phyloP scores from a whole-genome alignment of 495 filamentous ascomycete genomes.

The Daldinia concentrica region DNA sequence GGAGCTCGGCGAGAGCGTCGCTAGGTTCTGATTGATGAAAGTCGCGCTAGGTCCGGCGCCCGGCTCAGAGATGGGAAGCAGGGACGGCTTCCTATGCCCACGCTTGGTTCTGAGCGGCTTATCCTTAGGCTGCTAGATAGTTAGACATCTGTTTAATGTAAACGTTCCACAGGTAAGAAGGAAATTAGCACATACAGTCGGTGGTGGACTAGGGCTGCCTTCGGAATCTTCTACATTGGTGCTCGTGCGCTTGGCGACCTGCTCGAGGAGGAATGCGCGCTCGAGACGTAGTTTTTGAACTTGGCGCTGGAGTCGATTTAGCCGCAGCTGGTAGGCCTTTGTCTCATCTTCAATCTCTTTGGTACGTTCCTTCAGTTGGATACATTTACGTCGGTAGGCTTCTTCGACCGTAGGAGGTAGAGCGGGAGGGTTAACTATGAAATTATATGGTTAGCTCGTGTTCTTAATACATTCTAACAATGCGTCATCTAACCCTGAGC shows the following conservation, averaged over 20 bases:
- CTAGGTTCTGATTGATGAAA: slow-evolving; percentile 57
- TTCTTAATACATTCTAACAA: neutral
- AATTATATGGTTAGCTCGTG: slow-evolving; percentile 11
- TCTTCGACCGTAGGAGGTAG: slow-evolving; percentile 95
- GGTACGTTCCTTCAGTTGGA: slow-evolving; percentile 90
- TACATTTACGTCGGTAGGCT: slow-evolving; percentile 96
- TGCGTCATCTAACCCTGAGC: slow-evolving; percentile 6
- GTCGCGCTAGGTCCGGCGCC: slow-evolving; percentile 45
- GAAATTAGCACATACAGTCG: slow-evolving; percentile 66
- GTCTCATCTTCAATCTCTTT: slow-evolving; percentile 90
- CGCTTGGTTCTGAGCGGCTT: slow-evolving; percentile 91
- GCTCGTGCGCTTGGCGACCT: slow-evolving; percentile 84
- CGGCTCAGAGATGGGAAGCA: slow-evolving; percentile 48
- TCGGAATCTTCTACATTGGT: slow-evolving; percentile 80
- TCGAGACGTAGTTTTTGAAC: slow-evolving; percentile 93
- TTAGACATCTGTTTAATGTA: slow-evolving; percentile 42
- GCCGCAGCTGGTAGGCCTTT: slow-evolving; percentile 78
- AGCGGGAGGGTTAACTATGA: slow-evolving; percentile 64
- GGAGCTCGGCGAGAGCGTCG: slow-evolving; percentile 57
- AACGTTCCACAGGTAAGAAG: slow-evolving; percentile 23
- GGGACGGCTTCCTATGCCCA: slow-evolving; percentile 66
- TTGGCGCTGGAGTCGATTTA: slow-evolving; percentile 79
- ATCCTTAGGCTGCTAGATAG: slow-evolving; percentile 76
- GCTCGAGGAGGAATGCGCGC: slow-evolving; percentile 87
- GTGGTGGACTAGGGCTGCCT: slow-evolving; percentile 74